These are phyloP conservation scores for Phaeomoniella chlamydospora DNA, from an alignment of 2,329 filamentous ascomycete species.

Conservation along the genomic window DNA sequence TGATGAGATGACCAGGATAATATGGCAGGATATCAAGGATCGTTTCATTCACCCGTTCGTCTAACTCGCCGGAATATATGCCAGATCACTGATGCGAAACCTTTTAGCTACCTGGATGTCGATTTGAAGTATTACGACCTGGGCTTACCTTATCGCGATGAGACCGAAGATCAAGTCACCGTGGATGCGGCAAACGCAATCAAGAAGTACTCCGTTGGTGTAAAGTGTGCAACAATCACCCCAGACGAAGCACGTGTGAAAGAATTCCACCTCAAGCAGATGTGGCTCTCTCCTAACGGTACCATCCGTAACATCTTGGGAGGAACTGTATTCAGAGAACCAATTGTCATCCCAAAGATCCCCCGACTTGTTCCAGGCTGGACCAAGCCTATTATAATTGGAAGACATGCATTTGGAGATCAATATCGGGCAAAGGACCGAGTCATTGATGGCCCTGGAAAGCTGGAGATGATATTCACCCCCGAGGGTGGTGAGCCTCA, in stretches of 20 bases:
- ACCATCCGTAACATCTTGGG: constrained; percentile 55
- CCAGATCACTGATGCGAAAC: too few relatives aligned
- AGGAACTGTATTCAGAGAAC: constrained; percentile 97
- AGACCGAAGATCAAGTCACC: constrained; percentile 94
- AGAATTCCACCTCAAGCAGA: constrained; percentile 98
- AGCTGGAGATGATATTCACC: constrained; percentile 88
- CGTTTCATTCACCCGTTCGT: constrained; percentile 36
- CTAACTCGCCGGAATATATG: too few relatives aligned
- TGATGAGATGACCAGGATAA: constrained; percentile 92
- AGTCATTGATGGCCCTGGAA: constrained; percentile 70
- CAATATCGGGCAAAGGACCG: constrained; percentile 95
- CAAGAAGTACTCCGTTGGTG: constrained; percentile 96
- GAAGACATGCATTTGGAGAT: constrained; percentile 94
- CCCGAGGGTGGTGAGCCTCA: constrained; percentile 65
- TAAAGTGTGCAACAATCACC: constrained; percentile 99
- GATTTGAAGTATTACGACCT: constrained; percentile 98
- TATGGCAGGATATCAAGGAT: constrained; percentile 99
- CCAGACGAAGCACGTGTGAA: constrained; percentile 92
- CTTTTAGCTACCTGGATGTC: constrained; percentile 63
- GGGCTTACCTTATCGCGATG: constrained; percentile 83
- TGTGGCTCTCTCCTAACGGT: constrained; percentile 98
- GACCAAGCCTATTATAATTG: constrained; percentile 99
- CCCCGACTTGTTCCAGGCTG: constrained; percentile 90
- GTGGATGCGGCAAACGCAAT: constrained; percentile 91
- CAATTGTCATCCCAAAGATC: constrained; percentile 88